Evolutionary conservation across 164 flowering plant genomes (phyloP).

Genomic region (Tinospora cordifolia): DNA sequence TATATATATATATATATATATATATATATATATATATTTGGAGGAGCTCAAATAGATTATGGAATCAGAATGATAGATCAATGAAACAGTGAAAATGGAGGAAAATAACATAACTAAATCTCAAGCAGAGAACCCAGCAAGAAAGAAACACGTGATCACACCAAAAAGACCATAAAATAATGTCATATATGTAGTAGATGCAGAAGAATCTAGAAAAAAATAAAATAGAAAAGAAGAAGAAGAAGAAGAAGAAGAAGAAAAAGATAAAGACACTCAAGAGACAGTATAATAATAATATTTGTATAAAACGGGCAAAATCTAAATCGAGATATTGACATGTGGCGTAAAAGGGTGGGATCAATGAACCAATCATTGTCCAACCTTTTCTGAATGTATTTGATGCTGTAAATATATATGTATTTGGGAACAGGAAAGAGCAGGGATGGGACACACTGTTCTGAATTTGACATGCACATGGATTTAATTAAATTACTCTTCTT

Average conservation of each 20-base stretch:
- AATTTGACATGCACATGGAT: slow-evolving; percentile 4
- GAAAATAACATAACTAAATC: background rate
- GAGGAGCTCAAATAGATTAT: background rate
- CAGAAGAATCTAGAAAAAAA: background rate
- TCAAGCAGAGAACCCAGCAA: background rate
- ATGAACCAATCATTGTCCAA: slow-evolving; percentile 9
- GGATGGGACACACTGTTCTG: slow-evolving; percentile 5
- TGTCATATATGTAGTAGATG: background rate
- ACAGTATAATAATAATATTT: too few relatives aligned
- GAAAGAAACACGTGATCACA: too few relatives aligned
- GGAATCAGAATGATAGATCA: background rate
- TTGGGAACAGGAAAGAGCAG: slow-evolving; percentile 5
- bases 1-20: background rate
- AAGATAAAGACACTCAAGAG: background rate
- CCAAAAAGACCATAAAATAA: too few relatives aligned
- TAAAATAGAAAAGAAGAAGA: too few relatives aligned
- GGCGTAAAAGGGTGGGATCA: slow-evolving; percentile 6
- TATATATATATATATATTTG: too few relatives aligned
- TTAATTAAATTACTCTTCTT: slow-evolving; percentile 2
- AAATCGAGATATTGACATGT: slow-evolving; percentile 8
- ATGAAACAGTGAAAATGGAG: slow-evolving; percentile 1
- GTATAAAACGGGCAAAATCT: background rate
- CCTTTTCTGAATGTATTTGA: slow-evolving; percentile 5
- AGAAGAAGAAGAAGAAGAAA: too few relatives aligned
- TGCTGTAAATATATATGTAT: background rate